Base-by-base conservation (phyloP, 2,329 filamentous ascomycete genomes). In the Claviceps paspali region DNA sequence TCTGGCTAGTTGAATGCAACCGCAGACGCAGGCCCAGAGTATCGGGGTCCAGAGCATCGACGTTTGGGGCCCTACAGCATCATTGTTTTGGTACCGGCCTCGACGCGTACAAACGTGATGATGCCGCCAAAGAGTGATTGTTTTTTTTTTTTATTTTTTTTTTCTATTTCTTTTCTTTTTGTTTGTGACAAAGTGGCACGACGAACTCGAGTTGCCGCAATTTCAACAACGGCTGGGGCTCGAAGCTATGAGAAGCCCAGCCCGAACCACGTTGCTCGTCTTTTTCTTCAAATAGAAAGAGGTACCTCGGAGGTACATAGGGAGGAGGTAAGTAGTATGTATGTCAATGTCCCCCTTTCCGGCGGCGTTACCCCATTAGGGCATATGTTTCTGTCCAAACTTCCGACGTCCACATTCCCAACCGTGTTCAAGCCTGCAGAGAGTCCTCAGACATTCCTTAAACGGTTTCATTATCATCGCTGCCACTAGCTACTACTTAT, bases 191-290 rank as follows among this genome's bases (percentile, higher is more conserved):
- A 18, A 28, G 23, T 29, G 29, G 23, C 24, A 21, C 26, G 24
- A 15, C 29, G 24, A 17, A 18, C 11, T 29, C 9, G 24, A 28
- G 14, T 14, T 14, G 38, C 35, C 24, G 28, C 24, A 38, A 43
- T 43, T 36, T 36, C 34, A 31, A 35, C 37, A 35, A 31, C 29
- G 23, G 29, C 30, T 24, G 9, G 28, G 30, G 23, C 10, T 35
- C 17, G 27, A 34, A 30, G 11, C 18, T 33, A 6, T 17, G 9
- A 15, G 30, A 3, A 9, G 23, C 19, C 19, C 15, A 14, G n/a
- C 7, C n/a, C 12, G 18, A 22, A 32, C 19, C 19, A 22, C 7
- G 7, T 10, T 26, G 21, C 21, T 22, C n/a, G n/a, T n/a, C n/a
- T n/a, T n/a, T n/a, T n/a, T n/a, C n/a, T n/a, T n/a, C n/a, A n/a